Evolutionary conservation across 2,329 filamentous ascomycete genomes (phyloP).

Genomic region (Sclerotinia spermophila): DNA sequence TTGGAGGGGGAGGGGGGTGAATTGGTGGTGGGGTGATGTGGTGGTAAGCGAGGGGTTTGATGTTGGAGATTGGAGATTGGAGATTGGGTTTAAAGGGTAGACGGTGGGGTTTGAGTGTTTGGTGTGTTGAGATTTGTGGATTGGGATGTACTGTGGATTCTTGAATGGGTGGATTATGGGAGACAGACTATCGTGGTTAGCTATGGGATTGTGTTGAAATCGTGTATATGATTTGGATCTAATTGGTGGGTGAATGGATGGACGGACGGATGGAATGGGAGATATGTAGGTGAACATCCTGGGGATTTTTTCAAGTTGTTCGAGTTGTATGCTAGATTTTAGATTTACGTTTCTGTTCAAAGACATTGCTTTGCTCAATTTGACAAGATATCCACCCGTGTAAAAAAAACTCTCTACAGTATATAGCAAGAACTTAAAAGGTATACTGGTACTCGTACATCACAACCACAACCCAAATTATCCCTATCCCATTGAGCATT

Average conservation of each 20-base stretch:
- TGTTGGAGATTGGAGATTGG: no score
- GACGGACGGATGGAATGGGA: background rate
- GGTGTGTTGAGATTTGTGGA: background rate
- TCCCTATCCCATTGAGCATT: background rate
- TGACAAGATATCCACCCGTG: background rate
- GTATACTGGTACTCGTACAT: background rate
- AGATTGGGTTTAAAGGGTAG: background rate
- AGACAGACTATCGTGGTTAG: no score
- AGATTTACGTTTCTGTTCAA: rapidly evolving
- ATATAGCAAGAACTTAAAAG: background rate
- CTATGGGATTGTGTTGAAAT: background rate
- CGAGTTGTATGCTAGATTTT: background rate
- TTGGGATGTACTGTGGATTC: background rate
- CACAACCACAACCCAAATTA: no score
- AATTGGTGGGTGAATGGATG: no score
- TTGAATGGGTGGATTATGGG: no score
- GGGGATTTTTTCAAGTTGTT: background rate
- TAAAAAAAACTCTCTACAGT: background rate
- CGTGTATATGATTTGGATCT: background rate
- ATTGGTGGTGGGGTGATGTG: no score
- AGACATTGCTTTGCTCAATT: background rate
- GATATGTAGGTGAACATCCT: background rate
- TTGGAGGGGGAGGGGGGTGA: background rate
- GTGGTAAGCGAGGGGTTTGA: no score
- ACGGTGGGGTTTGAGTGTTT: background rate